These are phyloP conservation scores for Fusarium drepaniforme DNA, from an alignment of 2,329 filamentous ascomycete genomes.

Conservation along the genomic window DNA sequence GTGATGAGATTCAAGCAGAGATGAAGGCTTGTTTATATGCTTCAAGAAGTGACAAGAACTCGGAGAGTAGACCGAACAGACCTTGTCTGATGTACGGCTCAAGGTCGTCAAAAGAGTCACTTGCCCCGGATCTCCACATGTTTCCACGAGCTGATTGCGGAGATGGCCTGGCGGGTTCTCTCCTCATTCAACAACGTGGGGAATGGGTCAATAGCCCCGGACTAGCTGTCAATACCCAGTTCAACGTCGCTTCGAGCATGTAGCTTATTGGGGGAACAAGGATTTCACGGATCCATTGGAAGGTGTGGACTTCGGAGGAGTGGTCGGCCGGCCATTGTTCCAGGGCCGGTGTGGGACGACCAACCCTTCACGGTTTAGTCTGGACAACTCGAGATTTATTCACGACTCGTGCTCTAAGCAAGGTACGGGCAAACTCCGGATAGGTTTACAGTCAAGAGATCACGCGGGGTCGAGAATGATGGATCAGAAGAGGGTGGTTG, in stretches of 20 bases:
- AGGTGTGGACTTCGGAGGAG: background rate
- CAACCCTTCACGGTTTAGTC: background rate
- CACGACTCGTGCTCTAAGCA: background rate
- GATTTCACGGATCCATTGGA: background rate
- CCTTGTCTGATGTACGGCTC: background rate
- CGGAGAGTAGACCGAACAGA: background rate
- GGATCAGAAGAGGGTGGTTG: background rate
- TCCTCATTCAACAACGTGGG: conserved; percentile 1
- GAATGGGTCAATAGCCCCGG: background rate
- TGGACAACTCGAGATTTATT: background rate
- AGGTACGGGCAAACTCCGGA: background rate
- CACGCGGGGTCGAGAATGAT: background rate
- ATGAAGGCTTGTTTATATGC: background rate
- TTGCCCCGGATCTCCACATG: background rate
- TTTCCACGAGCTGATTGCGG: background rate
- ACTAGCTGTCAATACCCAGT: background rate
- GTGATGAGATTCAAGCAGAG: background rate
- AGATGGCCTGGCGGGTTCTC: conserved; percentile 1
- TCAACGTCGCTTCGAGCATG: background rate
- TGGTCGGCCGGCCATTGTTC: conserved; percentile 5
- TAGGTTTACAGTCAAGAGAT: background rate
- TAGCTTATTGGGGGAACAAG: conserved; percentile 1
- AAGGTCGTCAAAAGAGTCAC: background rate
- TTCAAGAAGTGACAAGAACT: background rate
- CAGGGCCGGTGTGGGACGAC: background rate